Percentiles rank a stretch among this genome's conserved stretches.
Conservation (phyloP, 2,329 filamentous ascomycete species). For the Fusarium temperatum region DNA sequence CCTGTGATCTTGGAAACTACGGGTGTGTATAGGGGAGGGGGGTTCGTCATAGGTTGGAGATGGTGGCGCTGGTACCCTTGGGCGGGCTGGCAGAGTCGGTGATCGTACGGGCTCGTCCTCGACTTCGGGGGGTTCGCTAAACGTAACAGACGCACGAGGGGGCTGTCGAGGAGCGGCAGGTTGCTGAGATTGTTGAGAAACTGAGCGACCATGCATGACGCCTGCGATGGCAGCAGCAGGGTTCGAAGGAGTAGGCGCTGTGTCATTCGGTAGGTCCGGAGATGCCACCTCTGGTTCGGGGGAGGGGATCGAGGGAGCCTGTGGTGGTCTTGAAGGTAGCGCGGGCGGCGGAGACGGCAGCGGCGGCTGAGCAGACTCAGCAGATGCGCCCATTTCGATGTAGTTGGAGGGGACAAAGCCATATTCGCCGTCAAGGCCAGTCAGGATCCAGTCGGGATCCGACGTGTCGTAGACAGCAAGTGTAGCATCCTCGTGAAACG, state of each 20-base stretch:
- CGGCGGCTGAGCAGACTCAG: slow-evolving; percentile 54
- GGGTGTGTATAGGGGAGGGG: slow-evolving; percentile 28
- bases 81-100: slow-evolving; percentile 52
- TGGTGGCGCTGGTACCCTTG: slow-evolving; percentile 36
- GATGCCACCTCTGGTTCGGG: slow-evolving; percentile 26
- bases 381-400: slow-evolving; percentile 74
- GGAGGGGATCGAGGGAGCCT: slow-evolving; percentile 42
- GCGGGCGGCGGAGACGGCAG: slow-evolving; percentile 49
- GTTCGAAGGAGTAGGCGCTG: slow-evolving; percentile 46
- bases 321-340: slow-evolving; percentile 54
- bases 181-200: slow-evolving; percentile 44
- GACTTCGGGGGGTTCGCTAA: slow-evolving; percentile 40
- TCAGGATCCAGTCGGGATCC: slow-evolving; percentile 96
- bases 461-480: slow-evolving; percentile 88
- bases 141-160: slow-evolving; percentile 34
- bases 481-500: slow-evolving; percentile 87
- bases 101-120: slow-evolving; percentile 47
- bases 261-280: slow-evolving; percentile 46
- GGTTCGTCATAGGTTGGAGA: slow-evolving; percentile 38
- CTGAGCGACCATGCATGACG: slow-evolving; percentile 60
- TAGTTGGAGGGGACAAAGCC: slow-evolving; percentile 98
- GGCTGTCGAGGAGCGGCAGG: slow-evolving; percentile 41
- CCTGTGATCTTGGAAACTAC: slow-evolving; percentile 46
- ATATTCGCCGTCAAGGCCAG: slow-evolving; percentile 84
- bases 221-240: slow-evolving; percentile 65